Conservation (phyloP, 2,329 filamentous ascomycete genomes). For the Cladosporium sp. region DNA sequence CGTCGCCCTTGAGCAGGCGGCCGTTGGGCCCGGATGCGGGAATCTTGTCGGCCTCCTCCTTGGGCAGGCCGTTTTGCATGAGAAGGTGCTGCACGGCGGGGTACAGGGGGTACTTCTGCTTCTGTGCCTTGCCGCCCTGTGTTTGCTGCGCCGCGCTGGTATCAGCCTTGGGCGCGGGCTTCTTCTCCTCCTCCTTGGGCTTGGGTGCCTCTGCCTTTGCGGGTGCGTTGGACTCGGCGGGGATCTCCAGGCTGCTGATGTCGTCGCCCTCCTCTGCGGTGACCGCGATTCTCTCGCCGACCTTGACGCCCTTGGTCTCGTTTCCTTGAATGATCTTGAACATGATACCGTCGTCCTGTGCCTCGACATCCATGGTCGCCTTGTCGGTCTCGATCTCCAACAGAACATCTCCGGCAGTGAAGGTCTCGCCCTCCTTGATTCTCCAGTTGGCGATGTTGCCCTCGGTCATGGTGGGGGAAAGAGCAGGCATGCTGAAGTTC, state of each 20-base stretch:
- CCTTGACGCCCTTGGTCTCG: slow-evolving; percentile 70
- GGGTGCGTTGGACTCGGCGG: slow-evolving; percentile 51
- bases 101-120: slow-evolving; percentile 67
- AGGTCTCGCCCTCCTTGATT: slow-evolving; percentile 81
- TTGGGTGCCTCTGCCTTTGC: slow-evolving; percentile 18
- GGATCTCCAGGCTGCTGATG: slow-evolving; percentile 66
- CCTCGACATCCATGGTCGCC: slow-evolving; percentile 91
- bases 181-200: slow-evolving; percentile 20
- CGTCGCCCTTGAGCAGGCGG: slow-evolving; percentile 88
- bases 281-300: slow-evolving; percentile 77
- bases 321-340: slow-evolving; percentile 74
- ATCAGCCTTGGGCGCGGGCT: slow-evolving; percentile 24
- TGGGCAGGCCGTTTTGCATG: slow-evolving; percentile 70
- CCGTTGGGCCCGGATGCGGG: slow-evolving; percentile 82
- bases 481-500: slow-evolving; percentile 85
- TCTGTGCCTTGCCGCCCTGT: slow-evolving; percentile 46
- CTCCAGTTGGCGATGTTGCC: slow-evolving; percentile 83
- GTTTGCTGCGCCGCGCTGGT: slow-evolving; percentile 16
- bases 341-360: slow-evolving; percentile 80
- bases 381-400: slow-evolving; percentile 94
- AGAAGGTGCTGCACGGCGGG: slow-evolving; percentile 82
- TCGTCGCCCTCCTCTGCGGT: slow-evolving; percentile 79
- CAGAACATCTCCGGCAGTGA: slow-evolving; percentile 76
- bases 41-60: slow-evolving; percentile 73
- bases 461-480: slow-evolving; percentile 91